Conservation (phyloP, 1,284 basidiomycete genomes). For the Vanrija pseudolonga region DNA sequence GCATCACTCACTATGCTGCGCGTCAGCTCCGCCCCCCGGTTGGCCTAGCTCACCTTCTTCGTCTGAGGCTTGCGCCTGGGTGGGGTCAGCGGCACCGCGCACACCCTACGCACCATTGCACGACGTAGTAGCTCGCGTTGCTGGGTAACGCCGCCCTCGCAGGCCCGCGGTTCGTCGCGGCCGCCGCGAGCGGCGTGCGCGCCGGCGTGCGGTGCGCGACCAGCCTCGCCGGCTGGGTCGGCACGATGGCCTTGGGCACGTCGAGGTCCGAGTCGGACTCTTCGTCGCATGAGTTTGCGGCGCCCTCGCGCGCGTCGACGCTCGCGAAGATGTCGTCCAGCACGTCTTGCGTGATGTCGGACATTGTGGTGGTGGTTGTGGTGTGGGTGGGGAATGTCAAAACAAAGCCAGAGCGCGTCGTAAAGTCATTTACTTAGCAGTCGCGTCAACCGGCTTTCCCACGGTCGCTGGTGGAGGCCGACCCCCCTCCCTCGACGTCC, state of each 20-base stretch:
- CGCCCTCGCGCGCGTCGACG: conserved; percentile 14
- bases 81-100: conserved; percentile 11
- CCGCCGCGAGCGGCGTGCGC: not conserved
- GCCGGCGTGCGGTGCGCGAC: not conserved
- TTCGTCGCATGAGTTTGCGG: conserved; percentile 19
- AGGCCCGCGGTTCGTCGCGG: not conserved
- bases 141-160: conserved; percentile 13
- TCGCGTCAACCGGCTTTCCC: conserved; percentile 12
- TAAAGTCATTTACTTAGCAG: conserved; percentile 3
- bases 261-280: conserved; percentile 16
- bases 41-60: conserved; percentile 36
- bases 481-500: no score
- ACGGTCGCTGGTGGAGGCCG: not conserved
- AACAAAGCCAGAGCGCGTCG: conserved; percentile 1
- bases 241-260: conserved; percentile 10
- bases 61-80: conserved; percentile 47
- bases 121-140: conserved; percentile 34
- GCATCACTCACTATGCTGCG: conserved; percentile 42
- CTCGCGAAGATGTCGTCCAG: conserved; percentile 19
- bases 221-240: not conserved
- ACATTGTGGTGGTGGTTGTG: not conserved
- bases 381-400: conserved; percentile 4
- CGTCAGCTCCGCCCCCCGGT: not conserved
- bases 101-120: conserved; percentile 44
- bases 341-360: conserved; percentile 4